These are phyloP conservation scores for Parasitella parasitica DNA, from an alignment of 371 early-diverging fungal genomes.

Conservation along the genomic window DNA sequence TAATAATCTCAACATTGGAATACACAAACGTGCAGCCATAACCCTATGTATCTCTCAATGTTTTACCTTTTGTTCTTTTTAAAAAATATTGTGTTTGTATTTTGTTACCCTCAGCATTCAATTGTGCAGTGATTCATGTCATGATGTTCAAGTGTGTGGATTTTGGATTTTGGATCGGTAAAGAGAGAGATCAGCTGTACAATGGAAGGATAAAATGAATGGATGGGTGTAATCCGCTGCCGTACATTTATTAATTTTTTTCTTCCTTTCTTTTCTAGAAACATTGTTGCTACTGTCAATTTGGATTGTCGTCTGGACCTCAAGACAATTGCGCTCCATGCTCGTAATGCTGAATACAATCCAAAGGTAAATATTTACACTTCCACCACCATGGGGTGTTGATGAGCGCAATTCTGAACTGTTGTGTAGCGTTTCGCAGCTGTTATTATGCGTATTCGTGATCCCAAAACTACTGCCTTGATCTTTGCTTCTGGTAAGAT, in stretches of 20 bases:
- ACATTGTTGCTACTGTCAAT: constrained; percentile 99
- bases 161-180: not conserved
- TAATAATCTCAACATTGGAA: not conserved
- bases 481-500: constrained; percentile 99
- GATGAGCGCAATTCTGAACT: not conserved
- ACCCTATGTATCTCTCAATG: not conserved
- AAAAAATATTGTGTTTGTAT: constrained; percentile 10
- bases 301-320: constrained; percentile 98
- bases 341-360: constrained; percentile 99
- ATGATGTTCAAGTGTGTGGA: not conserved
- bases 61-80: not conserved
- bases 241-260: not conserved
- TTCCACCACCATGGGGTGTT: too few species aligned
- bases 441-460: constrained; percentile 99
- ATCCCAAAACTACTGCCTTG: constrained; percentile 99
- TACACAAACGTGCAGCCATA: not conserved
- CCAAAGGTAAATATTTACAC: constrained; percentile 89
- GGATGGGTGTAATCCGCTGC: not conserved
- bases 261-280: constrained; percentile 54
- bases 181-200: not conserved
- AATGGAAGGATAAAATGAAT: not conserved
- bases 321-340: constrained; percentile 99
- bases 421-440: constrained; percentile 97
- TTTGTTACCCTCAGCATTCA: not conserved
- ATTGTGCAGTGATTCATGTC: not conserved